Evolutionary conservation across 2,329 filamentous ascomycete genomes (phyloP), one percentile per base, ranked within the genome.

Genomic region (Aspergillus pseudoviridinutans): DNA sequence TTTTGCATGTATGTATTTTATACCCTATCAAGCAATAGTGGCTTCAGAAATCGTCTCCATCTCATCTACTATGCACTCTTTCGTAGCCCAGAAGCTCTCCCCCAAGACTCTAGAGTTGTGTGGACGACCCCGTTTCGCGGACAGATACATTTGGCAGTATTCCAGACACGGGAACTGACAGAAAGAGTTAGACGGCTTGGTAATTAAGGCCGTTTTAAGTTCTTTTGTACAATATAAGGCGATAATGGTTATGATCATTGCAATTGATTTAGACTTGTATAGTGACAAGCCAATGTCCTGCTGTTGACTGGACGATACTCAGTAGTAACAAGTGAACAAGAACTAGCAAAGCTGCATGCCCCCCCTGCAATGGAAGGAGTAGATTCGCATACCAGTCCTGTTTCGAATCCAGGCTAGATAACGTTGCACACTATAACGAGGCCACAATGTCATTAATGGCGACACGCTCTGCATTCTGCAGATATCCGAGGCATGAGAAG

Each of bases 151-250:
- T 38, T 87, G 80, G 68, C 81, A 84, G 17, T 85, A 93, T 53
- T 84, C 87, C 35, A 82, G 84, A 74, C 91, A 94, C 67, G 83
- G 86, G 62, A 89, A 89, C 71, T 94, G 85, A 78, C 79, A 86
- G 53, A 79, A 91, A n/a, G 90, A 94, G 79, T 58, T 89, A 69
- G 85, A 90, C 65, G 90, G 90, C 0, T 71, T 92, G 65, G 83
- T 76, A 54, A 78, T 4, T 82, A 86, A 80, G 82, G 92, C 4
- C 1, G 92, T 87, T 87, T 65, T 92, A 83, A 58, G 52, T 35
- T 0, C 14, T 35, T 35, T 35, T 35, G 32, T 17, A 7, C 4
- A 3, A 17, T 35, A 1, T 3, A 7, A 17, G 12, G 4, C 12
- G 29, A 32, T 6, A 12, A 2, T 14, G 12, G 4, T 6, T 35